Base-by-base conservation (phyloP, 2,329 filamentous ascomycete species). In the Penicillium occitanis region DNA sequence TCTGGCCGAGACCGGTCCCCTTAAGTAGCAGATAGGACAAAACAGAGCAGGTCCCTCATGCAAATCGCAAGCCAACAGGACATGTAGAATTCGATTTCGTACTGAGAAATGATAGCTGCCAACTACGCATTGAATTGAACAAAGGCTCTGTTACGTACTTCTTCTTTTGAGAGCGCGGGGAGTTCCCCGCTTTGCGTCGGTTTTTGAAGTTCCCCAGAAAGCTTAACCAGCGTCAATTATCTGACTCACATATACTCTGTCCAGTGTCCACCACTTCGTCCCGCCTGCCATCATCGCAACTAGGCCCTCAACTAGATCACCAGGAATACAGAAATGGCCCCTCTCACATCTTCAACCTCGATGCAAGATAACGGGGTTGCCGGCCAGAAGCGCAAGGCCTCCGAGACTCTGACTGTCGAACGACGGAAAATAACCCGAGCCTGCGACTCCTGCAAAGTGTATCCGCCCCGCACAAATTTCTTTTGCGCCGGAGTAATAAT, bases 391-490 rank as follows among this genome's bases (percentile, higher is more conserved):
- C 74, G 75, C 62, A 77, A 77, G 63, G 59, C 72, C 5, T 73
- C 71, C 2, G 71, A 72, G 25, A 37, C 62, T 11, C 44, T 68
- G 28, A 68, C 68, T 48, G 66, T 65, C 40, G 68, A 69, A 22
- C 75, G 76, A 5, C 76, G 76, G 65, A 78, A 78, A 66, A 78
- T 78, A 63, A 78, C 77, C 33, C 69, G 77, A 53, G 77, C 77
- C 35, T 78, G 77, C 69, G 77, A 78, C 69, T 73, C 72, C 46
- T 78, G 77, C 69, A 78, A 78, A 69, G 69, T 73, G 50, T 68
- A 67, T 50, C 50, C 37, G 46, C 57, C 61, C 61, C 61, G 30
- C 61, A 42, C 57, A 57, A 28, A 35, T 48, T 59, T n/a, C 22
- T 64, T n/a, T 58, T 33, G 42, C 33, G 22, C 33, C 37, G 11